These are phyloP conservation scores for Piper betle DNA, from an alignment of 164 flowering plant species.

Conservation along the genomic window DNA sequence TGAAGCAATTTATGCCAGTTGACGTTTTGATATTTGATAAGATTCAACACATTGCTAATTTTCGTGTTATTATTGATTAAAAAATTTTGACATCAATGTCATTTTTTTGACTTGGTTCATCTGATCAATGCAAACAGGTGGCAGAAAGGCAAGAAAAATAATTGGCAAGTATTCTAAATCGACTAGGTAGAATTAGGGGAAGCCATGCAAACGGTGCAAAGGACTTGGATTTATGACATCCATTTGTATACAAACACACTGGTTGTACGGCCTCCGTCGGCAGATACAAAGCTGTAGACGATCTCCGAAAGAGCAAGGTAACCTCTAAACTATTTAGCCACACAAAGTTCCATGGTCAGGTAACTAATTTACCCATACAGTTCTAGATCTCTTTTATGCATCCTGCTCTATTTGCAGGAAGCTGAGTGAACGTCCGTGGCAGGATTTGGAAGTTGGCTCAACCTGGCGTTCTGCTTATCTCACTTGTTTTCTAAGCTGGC, in stretches of 20 bases:
- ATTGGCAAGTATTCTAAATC: not conserved
- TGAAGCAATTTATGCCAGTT: no score
- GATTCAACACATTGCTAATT: no score
- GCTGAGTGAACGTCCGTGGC: conserved; percentile 66
- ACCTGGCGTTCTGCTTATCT: conserved; percentile 95
- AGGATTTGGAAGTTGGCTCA: conserved; percentile 78
- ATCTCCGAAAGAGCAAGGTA: conserved; percentile 89
- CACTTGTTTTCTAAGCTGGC: conserved; percentile 92
- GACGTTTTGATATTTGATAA: not conserved
- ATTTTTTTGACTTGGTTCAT: not conserved
- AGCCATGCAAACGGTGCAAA: conserved; percentile 53
- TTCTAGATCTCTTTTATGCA: not conserved
- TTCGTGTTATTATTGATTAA: no score
- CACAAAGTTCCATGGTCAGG: not conserved
- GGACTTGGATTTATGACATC: conserved; percentile 45
- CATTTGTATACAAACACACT: conserved; percentile 81
- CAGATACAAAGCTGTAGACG: conserved; percentile 92
- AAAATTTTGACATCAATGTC: no score
- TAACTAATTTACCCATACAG: not conserved
- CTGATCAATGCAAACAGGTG: not conserved
- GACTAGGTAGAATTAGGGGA: conserved; percentile 27
- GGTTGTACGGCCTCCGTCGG: conserved; percentile 98
- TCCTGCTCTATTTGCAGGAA: conserved; percentile 32
- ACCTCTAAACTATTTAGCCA: conserved; percentile 1
- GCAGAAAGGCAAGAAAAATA: not conserved